These are phyloP conservation scores for Camptophora hylomeconis DNA, from an alignment of 2,329 filamentous ascomycete genomes.

Conservation along the genomic window DNA sequence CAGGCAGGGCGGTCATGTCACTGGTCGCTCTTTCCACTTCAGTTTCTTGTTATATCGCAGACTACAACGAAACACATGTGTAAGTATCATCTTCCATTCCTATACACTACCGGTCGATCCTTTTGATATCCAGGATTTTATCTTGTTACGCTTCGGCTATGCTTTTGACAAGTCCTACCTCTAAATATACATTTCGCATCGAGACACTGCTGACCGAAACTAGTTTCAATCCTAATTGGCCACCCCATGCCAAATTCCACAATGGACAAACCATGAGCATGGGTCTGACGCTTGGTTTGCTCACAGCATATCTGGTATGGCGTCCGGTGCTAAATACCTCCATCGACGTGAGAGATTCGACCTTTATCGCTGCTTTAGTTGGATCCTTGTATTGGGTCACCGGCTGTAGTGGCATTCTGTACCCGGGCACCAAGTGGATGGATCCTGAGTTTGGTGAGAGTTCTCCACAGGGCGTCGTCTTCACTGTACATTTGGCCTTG, in stretches of 20 bases:
- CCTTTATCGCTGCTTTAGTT: slow-evolving; percentile 24
- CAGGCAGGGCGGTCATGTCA: slow-evolving; percentile 10
- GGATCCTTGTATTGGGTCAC: slow-evolving; percentile 33
- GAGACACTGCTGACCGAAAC: too few species aligned
- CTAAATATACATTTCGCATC: too few species aligned
- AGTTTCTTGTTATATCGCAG: slow-evolving; percentile 20
- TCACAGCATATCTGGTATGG: slow-evolving; percentile 9
- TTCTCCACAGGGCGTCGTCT: slow-evolving; percentile 23
- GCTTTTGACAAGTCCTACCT: too few species aligned
- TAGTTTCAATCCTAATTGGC: slow-evolving; percentile 38
- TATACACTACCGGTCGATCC: too few species aligned
- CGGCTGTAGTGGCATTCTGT: slow-evolving; percentile 31
- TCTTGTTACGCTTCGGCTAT: too few species aligned
- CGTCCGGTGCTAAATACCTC: slow-evolving; percentile 3
- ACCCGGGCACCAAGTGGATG: slow-evolving; percentile 30
- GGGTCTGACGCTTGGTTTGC: slow-evolving; percentile 23
- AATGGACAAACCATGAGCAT: slow-evolving; percentile 41
- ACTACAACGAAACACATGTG: slow-evolving; percentile 34
- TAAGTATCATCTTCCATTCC: too few species aligned
- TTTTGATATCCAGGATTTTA: too few species aligned
- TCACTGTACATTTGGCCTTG: slow-evolving; percentile 6
- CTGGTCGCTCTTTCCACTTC: slow-evolving; percentile 12
- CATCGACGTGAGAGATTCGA: slow-evolving; percentile 5
- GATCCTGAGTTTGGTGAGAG: slow-evolving; percentile 35
- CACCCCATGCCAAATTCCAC: slow-evolving; percentile 39